Percentiles rank a stretch among this genome's conserved stretches.
These are phyloP conservation scores for Suzukiozyma palmioleophila DNA, from an alignment of 1,139 yeast genomes.

Conservation along the genomic window DNA sequence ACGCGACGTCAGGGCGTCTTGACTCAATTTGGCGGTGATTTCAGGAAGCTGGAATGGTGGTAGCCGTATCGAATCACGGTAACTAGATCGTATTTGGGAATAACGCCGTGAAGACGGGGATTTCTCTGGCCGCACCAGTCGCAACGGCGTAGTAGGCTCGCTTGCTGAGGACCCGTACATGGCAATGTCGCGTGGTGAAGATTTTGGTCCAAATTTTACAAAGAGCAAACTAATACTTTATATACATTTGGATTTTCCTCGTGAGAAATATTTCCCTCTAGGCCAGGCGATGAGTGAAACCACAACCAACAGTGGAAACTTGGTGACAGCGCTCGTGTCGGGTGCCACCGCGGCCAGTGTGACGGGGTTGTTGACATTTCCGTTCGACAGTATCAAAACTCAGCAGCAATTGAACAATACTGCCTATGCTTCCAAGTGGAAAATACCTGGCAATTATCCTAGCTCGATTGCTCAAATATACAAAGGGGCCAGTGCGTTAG, in stretches of 20 bases:
- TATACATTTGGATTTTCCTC: too few relatives aligned
- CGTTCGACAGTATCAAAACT: conserved; percentile 80
- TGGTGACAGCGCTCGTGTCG: conserved; percentile 63
- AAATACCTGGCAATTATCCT: conserved; percentile 38
- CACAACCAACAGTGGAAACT: conserved; percentile 21
- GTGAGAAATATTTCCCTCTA: too few relatives aligned
- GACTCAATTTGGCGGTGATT: conserved; percentile 16
- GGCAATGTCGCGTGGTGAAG: background rate
- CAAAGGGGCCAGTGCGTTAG: conserved; percentile 75
- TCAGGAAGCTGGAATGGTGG: conserved; percentile 27
- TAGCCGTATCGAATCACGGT: conserved; percentile 13
- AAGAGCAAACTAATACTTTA: background rate
- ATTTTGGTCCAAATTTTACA: background rate
- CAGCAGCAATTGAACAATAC: conserved; percentile 56
- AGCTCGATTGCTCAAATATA: conserved; percentile 43
- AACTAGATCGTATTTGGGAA: conserved; percentile 2
- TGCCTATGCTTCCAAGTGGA: conserved; percentile 31
- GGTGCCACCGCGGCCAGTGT: conserved; percentile 74
- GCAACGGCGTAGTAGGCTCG: conserved; percentile 29
- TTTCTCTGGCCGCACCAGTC: conserved; percentile 7
- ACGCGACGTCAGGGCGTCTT: conserved; percentile 10
- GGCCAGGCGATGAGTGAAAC: conserved; percentile 1
- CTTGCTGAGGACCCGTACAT: conserved; percentile 9
- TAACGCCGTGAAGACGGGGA: conserved; percentile 1
- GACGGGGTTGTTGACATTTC: conserved; percentile 72